phyloP scores from a whole-genome alignment of 2,329 filamentous ascomycete genomes.

The Beauveria australis region DNA sequence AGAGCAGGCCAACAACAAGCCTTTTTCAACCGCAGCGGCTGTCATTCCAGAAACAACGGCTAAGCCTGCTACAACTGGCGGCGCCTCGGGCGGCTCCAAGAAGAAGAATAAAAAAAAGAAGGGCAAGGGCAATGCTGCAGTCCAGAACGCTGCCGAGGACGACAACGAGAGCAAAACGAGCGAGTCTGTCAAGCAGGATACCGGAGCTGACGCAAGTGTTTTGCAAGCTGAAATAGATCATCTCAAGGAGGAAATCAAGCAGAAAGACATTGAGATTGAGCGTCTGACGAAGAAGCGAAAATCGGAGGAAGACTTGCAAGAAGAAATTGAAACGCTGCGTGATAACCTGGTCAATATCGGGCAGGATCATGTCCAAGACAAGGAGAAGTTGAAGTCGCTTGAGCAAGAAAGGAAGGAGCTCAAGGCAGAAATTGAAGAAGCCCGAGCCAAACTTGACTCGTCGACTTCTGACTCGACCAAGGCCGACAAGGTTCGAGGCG shows the following conservation, averaged over 20 bases:
- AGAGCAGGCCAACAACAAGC: conserved; percentile 31
- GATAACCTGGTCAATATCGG: conserved; percentile 74
- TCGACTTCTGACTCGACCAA: conserved; percentile 29
- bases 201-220: conserved; percentile 26
- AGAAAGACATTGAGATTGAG: conserved; percentile 67
- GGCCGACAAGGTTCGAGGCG: conserved; percentile 48
- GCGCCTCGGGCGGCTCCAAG: conserved; percentile 23
- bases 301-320: conserved; percentile 69
- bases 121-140: conserved; percentile 60
- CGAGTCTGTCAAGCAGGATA: conserved; percentile 28
- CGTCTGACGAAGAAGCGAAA: conserved; percentile 60
- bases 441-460: conserved; percentile 61
- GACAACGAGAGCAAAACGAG: conserved; percentile 29
- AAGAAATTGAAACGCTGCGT: conserved; percentile 77
- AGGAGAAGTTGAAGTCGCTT: conserved; percentile 66
- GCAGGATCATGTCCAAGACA: conserved; percentile 75
- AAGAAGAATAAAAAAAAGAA: conserved; percentile 72
- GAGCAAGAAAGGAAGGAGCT: conserved; percentile 60
- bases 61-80: conserved; percentile 14
- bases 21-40: conserved; percentile 18
- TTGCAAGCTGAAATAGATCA: conserved; percentile 41
- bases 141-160: conserved; percentile 17
- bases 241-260: conserved; percentile 44
- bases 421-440: conserved; percentile 50
- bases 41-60: conserved; percentile 7